phyloP scores from a whole-genome alignment of 345 rosid genomes.

The Physaria fendleri region DNA sequence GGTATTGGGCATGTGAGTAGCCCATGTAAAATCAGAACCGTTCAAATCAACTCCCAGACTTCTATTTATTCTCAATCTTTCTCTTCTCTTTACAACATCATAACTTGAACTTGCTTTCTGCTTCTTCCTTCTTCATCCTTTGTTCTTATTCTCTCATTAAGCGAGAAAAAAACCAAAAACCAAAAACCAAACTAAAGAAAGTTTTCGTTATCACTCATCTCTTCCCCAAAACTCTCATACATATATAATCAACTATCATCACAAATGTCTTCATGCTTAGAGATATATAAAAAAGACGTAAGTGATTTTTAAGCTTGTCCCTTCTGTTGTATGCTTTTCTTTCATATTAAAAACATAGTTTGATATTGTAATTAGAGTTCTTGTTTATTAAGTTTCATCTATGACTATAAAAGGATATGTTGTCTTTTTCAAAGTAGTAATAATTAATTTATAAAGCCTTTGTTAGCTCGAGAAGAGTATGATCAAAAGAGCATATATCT shows the following conservation, averaged over 20 bases:
- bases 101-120: conserved; percentile 26
- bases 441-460: not conserved
- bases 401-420: not conserved
- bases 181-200: not conserved
- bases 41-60: conserved; percentile 28
- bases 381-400: not conserved
- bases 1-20: conserved; percentile 35
- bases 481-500: conserved; percentile 15
- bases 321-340: not conserved
- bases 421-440: not conserved
- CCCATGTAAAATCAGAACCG: conserved; percentile 44
- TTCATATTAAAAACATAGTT: not conserved
- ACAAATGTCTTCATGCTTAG: conserved; percentile 39
- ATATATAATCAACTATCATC: conserved; percentile 9
- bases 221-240: not conserved
- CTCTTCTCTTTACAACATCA: conserved; percentile 22
- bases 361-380: not conserved
- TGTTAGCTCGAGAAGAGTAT: conserved; percentile 25
- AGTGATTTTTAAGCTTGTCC: conserved; percentile 19
- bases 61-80: conserved; percentile 47
- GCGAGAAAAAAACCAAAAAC: not conserved
- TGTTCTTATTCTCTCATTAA: conserved; percentile 15
- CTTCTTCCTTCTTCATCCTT: conserved; percentile 20
- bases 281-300: conserved; percentile 45
- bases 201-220: not conserved